Conservation (phyloP, 176 grass and related monocot genomes). For the Oryza meridionalis region DNA sequence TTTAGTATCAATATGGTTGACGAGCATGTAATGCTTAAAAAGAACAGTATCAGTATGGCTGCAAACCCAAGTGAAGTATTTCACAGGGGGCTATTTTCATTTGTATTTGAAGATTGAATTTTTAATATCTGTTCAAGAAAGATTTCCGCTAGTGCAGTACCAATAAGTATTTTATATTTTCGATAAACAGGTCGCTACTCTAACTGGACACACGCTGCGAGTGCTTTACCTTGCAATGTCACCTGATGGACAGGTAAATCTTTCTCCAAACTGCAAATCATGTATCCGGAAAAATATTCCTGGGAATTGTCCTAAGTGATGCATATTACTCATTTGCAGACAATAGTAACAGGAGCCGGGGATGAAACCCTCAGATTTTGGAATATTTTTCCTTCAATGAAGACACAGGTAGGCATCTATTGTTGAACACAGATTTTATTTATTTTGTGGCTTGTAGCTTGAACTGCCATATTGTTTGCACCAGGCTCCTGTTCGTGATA, state of each 20-base stretch:
- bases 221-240: slow-evolving; percentile 93
- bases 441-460: not conserved
- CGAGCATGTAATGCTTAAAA: not conserved
- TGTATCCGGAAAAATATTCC: not conserved
- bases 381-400: slow-evolving; percentile 93
- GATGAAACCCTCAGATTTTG: slow-evolving; percentile 96
- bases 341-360: slow-evolving; percentile 90
- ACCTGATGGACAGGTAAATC: slow-evolving; percentile 90
- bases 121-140: not conserved
- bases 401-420: slow-evolving; percentile 59
- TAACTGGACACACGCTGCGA: slow-evolving; percentile 87
- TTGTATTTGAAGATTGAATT: not conserved
- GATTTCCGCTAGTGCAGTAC: not conserved
- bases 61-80: not conserved
- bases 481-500: slow-evolving; percentile 85
- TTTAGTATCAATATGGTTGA: not conserved
- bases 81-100: not conserved
- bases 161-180: slow-evolving; percentile 1
- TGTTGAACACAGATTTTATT: not conserved
- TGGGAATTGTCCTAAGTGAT: slow-evolving; percentile 7
- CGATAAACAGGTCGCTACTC: slow-evolving; percentile 69
- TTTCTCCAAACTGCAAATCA: not conserved
- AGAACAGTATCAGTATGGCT: not conserved
- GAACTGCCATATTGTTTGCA: slow-evolving; percentile 4
- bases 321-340: slow-evolving; percentile 51